Evolutionary conservation across 805 yeast genomes (phyloP).

Genomic region (Lipomyces sp.): DNA sequence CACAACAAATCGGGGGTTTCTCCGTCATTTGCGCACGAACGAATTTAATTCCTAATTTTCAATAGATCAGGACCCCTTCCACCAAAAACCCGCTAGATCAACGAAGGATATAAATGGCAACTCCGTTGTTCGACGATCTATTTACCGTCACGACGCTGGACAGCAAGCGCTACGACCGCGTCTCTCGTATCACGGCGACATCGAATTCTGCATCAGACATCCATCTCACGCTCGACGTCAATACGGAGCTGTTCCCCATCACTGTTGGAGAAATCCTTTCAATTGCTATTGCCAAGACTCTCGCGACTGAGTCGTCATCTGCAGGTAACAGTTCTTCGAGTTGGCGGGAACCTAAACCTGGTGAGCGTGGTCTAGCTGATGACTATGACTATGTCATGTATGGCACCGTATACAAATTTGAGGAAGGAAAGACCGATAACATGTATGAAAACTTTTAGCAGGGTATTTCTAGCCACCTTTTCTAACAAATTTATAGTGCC

Average conservation of each 20-base stretch:
- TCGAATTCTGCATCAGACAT: slow-evolving; percentile 82
- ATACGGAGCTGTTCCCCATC: slow-evolving; percentile 90
- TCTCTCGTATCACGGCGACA: slow-evolving; percentile 83
- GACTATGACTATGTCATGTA: slow-evolving; percentile 98
- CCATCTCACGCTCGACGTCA: slow-evolving; percentile 84
- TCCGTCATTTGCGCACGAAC: too few species aligned
- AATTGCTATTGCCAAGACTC: slow-evolving; percentile 79
- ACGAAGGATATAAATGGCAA: slow-evolving; percentile 50
- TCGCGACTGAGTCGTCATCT: slow-evolving; percentile 57
- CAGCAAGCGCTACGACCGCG: slow-evolving; percentile 88
- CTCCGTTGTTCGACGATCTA: slow-evolving; percentile 90
- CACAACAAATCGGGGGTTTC: neutral
- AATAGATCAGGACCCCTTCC: neutral
- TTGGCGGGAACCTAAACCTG: slow-evolving; percentile 84
- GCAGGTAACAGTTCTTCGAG: slow-evolving; percentile 56
- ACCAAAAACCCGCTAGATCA: neutral
- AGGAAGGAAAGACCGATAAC: slow-evolving; percentile 71
- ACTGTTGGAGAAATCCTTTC: slow-evolving; percentile 76
- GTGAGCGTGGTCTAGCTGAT: slow-evolving; percentile 86
- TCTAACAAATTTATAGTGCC: slow-evolving; percentile 55
- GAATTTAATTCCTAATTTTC: too few species aligned
- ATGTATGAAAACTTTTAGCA: slow-evolving; percentile 43
- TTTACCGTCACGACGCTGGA: slow-evolving; percentile 85
- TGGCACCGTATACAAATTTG: slow-evolving; percentile 96
- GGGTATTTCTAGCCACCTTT: neutral